These are phyloP conservation scores for Metroxylon sagu DNA, from an alignment of 176 grass and related monocot species.

Conservation along the genomic window DNA sequence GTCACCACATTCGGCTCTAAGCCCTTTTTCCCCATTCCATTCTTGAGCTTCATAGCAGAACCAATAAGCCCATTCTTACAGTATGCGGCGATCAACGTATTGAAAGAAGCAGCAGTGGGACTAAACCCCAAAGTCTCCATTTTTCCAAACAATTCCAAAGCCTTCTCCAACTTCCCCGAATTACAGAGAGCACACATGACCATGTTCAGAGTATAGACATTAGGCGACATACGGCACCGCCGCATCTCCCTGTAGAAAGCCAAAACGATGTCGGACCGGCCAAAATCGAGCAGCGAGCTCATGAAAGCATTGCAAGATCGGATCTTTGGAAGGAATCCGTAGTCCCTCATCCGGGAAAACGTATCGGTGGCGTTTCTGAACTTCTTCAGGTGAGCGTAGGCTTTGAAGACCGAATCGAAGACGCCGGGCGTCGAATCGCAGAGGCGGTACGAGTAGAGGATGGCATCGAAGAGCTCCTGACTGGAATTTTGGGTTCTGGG, in stretches of 20 bases:
- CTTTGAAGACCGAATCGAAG: constrained; percentile 56
- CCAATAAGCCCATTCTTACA: constrained; percentile 35
- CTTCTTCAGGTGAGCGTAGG: constrained; percentile 49
- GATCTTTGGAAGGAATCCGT: constrained; percentile 51
- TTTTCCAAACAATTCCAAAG: constrained; percentile 38
- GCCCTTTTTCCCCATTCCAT: constrained; percentile 45
- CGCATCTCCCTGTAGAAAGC: constrained; percentile 81
- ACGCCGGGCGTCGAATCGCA: constrained; percentile 26
- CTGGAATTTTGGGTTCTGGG: constrained; percentile 26
- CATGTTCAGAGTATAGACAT: constrained; percentile 82
- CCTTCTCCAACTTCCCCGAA: constrained; percentile 37
- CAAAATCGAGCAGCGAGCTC: constrained; percentile 34
- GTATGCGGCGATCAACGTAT: constrained; percentile 54
- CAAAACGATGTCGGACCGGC: constrained; percentile 48
- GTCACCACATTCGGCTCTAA: constrained; percentile 38
- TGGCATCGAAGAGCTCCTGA: constrained; percentile 25
- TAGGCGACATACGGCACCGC: constrained; percentile 48
- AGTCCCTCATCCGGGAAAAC: constrained; percentile 53
- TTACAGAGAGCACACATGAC: constrained; percentile 34
- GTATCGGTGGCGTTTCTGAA: constrained; percentile 50
- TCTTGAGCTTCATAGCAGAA: constrained; percentile 35
- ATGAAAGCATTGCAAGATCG: constrained; percentile 75
- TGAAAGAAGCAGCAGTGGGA: constrained; percentile 47
- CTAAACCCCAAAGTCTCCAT: constrained; percentile 48
- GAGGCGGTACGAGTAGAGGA: constrained; percentile 21